Evolutionary conservation across 2,329 filamentous ascomycete species (phyloP).

Genomic region (Stemphylium lycopersici): DNA sequence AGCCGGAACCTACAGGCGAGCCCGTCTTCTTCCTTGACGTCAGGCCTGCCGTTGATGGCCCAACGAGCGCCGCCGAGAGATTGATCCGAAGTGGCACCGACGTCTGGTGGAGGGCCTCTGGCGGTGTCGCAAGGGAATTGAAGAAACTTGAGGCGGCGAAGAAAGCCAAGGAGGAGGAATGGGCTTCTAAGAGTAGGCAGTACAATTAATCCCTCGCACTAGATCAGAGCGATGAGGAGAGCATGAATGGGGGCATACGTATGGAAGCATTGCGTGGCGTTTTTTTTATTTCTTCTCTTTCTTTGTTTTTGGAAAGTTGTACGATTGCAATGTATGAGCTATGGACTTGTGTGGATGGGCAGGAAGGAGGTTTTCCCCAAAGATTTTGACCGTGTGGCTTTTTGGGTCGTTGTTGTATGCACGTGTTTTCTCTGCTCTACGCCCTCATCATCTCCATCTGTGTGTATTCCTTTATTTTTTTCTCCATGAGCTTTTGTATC

Average conservation of each 20-base stretch:
- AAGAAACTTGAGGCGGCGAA: conserved; percentile 39
- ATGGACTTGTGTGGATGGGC: too few relatives aligned
- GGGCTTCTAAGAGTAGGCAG: conserved; percentile 26
- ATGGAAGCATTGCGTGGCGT: neutral
- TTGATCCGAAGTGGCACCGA: conserved; percentile 89
- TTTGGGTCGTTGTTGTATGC: too few relatives aligned
- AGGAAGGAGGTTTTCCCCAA: too few relatives aligned
- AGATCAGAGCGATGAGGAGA: too few relatives aligned
- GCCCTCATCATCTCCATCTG: too few relatives aligned
- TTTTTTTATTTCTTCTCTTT: neutral
- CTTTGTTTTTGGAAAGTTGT: neutral
- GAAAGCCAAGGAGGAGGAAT: conserved; percentile 38
- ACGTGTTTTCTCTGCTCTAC: too few relatives aligned
- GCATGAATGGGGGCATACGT: too few relatives aligned
- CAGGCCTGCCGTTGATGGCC: conserved; percentile 82
- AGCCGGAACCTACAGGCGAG: conserved; percentile 81
- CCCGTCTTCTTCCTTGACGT: conserved; percentile 97
- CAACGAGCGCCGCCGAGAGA: conserved; percentile 79
- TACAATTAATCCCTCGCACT: conserved; percentile 27
- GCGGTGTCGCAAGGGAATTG: conserved; percentile 66
- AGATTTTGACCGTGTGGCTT: too few relatives aligned
- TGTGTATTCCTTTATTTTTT: too few relatives aligned
- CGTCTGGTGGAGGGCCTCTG: conserved; percentile 89
- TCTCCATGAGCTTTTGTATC: too few relatives aligned
- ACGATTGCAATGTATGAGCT: too few relatives aligned